Evolutionary conservation across 2,329 filamentous ascomycete genomes (phyloP).

Genomic region (Penicillium sp.): DNA sequence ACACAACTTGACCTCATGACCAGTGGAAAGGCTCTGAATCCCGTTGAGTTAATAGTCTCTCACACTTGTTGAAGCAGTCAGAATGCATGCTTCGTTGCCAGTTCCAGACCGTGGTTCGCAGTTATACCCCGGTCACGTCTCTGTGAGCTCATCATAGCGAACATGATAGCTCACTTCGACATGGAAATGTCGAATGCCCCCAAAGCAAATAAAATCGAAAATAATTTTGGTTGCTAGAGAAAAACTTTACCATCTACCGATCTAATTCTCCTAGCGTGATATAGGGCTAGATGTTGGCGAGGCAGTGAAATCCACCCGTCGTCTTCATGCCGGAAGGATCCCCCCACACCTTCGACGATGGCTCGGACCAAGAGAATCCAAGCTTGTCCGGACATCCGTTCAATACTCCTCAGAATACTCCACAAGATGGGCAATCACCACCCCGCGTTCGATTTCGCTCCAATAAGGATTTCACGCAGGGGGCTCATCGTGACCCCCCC

Average conservation of each 20-base stretch:
- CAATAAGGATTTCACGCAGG: background rate
- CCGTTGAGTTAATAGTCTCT: background rate
- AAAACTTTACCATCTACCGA: background rate
- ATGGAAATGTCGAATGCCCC: background rate
- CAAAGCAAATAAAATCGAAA: background rate
- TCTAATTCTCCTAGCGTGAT: background rate
- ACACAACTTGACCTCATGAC: background rate
- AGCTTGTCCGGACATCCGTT: background rate
- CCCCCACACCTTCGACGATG: background rate
- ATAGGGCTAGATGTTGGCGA: background rate
- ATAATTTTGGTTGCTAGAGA: background rate
- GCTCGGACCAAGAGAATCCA: constrained; percentile 3
- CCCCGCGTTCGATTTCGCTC: constrained; percentile 22
- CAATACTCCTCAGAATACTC: constrained; percentile 2
- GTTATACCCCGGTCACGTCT: constrained; percentile 1
- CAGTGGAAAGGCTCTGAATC: background rate
- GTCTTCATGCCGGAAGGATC: constrained; percentile 8
- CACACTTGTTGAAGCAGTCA: background rate
- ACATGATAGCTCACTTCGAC: background rate
- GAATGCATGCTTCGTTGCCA: background rate
- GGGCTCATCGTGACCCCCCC: constrained; percentile 6
- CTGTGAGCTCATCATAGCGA: constrained; percentile 9
- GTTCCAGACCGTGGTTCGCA: constrained; percentile 1
- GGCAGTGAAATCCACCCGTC: background rate
- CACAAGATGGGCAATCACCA: background rate